Base-by-base conservation (phyloP, 1,284 basidiomycete genomes). In the Salmacisia buchloeana region DNA sequence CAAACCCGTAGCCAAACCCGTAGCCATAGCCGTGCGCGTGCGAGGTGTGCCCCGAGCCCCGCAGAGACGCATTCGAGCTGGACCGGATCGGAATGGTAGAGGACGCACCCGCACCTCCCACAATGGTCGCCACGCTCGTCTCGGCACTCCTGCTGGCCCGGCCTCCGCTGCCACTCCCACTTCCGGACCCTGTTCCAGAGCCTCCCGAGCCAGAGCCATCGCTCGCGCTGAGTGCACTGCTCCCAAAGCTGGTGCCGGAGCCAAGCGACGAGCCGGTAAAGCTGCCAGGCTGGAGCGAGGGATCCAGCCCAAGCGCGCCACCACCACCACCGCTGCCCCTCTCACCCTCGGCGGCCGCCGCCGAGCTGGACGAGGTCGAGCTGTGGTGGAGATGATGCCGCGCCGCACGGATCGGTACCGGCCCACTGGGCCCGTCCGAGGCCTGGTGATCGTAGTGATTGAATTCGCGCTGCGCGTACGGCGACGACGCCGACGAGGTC, bases 401-500 rank as follows among this genome's bases (percentile, higher is more conserved):
- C 21, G 49, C 31, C 29, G 49, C 29, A 27, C 49, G 25, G 27
- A 54, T 54, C 5, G 49, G 49, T 18, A 54, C 27, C 12, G 49
- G 49, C 10, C 49, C 49, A n/a, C 49, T 54, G 13, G 49, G 49
- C 15, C 49, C 49, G 15, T 54, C 49, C 15, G 49, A 54, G 6
- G 49, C 49, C 13, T 29, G 29, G 21, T 54, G 49, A 18, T 54
- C 15, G 29, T 54, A 54, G 49, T 54, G 49, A 31, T 54, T 54
- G 49, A 54, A 54, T 2, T 12, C 25, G 21, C 45, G 23, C n/a
- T 21, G 21, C 12, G 21, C 6, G 15, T n/a, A 49, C 13, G 36
- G 10, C 18, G 21, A 12, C 45, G 45, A 21, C 21, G 13, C 45
- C 9, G 45, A 49, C 23, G 45, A 6, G 5, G 18, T 43, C 6